These are phyloP conservation scores for Fusarium secorum DNA, from an alignment of 2,329 filamentous ascomycete genomes.

Conservation along the genomic window DNA sequence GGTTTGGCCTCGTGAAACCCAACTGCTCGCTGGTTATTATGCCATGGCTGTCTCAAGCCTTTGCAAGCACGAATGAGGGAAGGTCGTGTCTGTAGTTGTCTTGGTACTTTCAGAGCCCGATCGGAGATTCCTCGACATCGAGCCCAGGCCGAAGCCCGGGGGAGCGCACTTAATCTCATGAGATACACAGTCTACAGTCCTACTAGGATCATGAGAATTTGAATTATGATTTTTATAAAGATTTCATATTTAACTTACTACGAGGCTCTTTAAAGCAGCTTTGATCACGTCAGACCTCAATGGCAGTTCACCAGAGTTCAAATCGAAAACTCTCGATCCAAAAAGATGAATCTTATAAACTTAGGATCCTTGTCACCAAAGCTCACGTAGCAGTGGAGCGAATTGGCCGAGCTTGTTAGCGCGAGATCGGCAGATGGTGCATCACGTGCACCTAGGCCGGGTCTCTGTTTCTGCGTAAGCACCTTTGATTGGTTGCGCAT, in stretches of 20 bases:
- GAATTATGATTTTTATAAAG: conserved; percentile 6
- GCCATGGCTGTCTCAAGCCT: conserved; percentile 12
- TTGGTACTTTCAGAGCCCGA: conserved; percentile 10
- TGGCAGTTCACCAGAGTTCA: conserved; percentile 1
- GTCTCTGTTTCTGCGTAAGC: not conserved
- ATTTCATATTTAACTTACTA: conserved; percentile 19
- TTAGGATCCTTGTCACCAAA: conserved; percentile 11
- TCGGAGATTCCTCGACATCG: conserved; percentile 29
- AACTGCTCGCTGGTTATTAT: conserved; percentile 23
- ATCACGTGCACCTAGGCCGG: conserved; percentile 20
- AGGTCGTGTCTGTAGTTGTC: conserved; percentile 8
- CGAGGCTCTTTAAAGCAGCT: not conserved
- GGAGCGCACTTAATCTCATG: conserved; percentile 37
- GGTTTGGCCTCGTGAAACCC: conserved; percentile 39
- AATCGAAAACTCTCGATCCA: conserved; percentile 3
- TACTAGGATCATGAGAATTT: conserved; percentile 13
- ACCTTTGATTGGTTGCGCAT: conserved; percentile 34
- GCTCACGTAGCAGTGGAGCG: not conserved
- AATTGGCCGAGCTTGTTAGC: not conserved
- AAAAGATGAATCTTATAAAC: conserved; percentile 19
- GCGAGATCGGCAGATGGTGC: not conserved
- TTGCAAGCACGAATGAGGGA: conserved; percentile 6
- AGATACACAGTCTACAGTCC: conserved; percentile 9
- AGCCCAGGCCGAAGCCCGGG: conserved; percentile 37
- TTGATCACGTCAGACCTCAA: not conserved